These are phyloP conservation scores for Xerocomus brunneocitrinus DNA, from an alignment of 768 basidiomycete species.

Conservation along the genomic window DNA sequence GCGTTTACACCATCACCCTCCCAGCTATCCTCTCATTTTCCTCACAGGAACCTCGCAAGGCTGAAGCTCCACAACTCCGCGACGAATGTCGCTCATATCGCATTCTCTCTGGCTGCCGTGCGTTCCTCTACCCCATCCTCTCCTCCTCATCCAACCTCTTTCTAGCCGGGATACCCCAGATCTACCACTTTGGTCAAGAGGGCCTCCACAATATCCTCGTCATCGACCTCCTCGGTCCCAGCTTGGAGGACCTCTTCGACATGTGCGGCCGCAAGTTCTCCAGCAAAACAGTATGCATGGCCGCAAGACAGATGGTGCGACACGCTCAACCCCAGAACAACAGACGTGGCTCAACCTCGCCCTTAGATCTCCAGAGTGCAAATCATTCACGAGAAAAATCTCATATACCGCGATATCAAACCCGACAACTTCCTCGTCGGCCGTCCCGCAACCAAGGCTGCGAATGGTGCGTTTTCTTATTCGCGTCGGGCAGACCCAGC, in stretches of 20 bases:
- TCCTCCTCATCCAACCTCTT: conserved; percentile 15
- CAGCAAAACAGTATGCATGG: conserved; percentile 98
- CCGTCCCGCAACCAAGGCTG: conserved; percentile 83
- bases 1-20: conserved; percentile 35
- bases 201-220: conserved; percentile 98
- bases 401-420: conserved; percentile 99
- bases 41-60: conserved; percentile 78
- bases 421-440: conserved; percentile 99
- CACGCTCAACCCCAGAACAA: not conserved
- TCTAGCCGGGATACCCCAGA: conserved; percentile 94
- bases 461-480: conserved; percentile 53
- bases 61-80: conserved; percentile 94
- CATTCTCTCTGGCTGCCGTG: conserved; percentile 85
- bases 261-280: conserved; percentile 98
- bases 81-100: conserved; percentile 99
- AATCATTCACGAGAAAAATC: conserved; percentile 98
- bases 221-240: conserved; percentile 95
- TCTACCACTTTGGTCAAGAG: conserved; percentile 99
- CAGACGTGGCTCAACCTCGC: conserved; percentile 3
- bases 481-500: not conserved
- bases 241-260: conserved; percentile 96
- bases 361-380: conserved; percentile 87
- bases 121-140: conserved; percentile 33
- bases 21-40: conserved; percentile 10
- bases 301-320: conserved; percentile 91